Percentiles rank a stretch among this genome's conserved stretches.
phyloP scores from a whole-genome alignment of 768 basidiomycete species.

The Megacollybia marginata region DNA sequence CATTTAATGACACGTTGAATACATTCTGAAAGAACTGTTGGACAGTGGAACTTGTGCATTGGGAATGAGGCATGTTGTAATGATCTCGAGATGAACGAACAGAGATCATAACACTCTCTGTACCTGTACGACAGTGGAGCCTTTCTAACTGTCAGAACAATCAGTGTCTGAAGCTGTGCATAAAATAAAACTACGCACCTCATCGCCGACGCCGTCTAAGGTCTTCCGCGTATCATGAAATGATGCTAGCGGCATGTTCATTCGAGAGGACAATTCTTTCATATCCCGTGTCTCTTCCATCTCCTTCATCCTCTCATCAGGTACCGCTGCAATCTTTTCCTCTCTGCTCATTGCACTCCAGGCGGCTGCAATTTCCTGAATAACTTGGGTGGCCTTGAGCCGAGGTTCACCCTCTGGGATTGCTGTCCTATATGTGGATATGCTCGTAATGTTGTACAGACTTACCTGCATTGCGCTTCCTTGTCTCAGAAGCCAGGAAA shows the following conservation, averaged over 20 bases:
- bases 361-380: neutral
- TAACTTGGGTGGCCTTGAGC: neutral
- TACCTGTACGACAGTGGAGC: neutral
- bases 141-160: neutral
- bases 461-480: neutral
- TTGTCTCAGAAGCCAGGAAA: neutral
- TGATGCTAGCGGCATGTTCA: neutral
- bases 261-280: neutral
- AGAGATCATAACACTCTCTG: neutral
- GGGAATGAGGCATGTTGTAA: neutral
- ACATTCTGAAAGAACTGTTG: neutral
- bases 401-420: neutral
- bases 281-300: neutral
- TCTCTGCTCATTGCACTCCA: neutral
- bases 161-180: neutral
- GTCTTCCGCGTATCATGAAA: neutral
- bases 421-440: neutral
- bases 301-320: neutral
- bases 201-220: neutral
- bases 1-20: neutral
- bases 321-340: neutral
- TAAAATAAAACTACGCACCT: neutral
- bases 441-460: neutral
- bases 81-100: neutral
- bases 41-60: neutral